Conservation (phyloP, 2,329 filamentous ascomycete species). For the Fusarium sp. region DNA sequence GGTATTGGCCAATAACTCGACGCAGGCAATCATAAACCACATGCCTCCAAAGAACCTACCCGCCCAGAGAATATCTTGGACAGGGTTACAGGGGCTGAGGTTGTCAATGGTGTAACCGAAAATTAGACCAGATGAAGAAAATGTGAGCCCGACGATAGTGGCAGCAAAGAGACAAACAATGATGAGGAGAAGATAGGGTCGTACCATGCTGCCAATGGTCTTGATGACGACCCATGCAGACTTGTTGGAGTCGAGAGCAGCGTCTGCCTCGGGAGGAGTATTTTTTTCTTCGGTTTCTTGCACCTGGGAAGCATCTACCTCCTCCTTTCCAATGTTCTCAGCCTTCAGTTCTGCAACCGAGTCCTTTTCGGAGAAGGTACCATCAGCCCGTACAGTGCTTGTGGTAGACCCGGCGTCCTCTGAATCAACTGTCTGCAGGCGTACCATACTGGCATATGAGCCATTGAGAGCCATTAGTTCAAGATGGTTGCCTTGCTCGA, state of each 20-base stretch:
- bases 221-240: conserved; percentile 54
- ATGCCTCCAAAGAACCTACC: conserved; percentile 65
- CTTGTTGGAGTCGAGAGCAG: conserved; percentile 56
- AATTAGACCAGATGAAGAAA: conserved; percentile 65
- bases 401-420: conserved; percentile 47
- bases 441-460: conserved; percentile 65
- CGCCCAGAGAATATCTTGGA: conserved; percentile 51
- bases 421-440: conserved; percentile 54
- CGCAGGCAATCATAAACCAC: conserved; percentile 65
- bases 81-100: conserved; percentile 60
- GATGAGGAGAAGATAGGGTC: conserved; percentile 54
- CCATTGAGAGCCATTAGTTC: conserved; percentile 64
- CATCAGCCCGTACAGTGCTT: conserved; percentile 56
- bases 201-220: conserved; percentile 52
- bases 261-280: conserved; percentile 46
- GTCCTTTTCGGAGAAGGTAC: conserved; percentile 52
- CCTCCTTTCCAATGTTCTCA: conserved; percentile 50
- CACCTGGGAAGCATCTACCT: conserved; percentile 54
- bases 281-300: conserved; percentile 49
- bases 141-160: conserved; percentile 66
- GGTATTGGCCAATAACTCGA: conserved; percentile 64
- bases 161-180: conserved; percentile 56
- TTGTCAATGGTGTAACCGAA: conserved; percentile 56
- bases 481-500: conserved; percentile 73
- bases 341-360: conserved; percentile 51